phyloP scores from a whole-genome alignment of 2,329 filamentous ascomycete genomes.

The Alternaria sp. region DNA sequence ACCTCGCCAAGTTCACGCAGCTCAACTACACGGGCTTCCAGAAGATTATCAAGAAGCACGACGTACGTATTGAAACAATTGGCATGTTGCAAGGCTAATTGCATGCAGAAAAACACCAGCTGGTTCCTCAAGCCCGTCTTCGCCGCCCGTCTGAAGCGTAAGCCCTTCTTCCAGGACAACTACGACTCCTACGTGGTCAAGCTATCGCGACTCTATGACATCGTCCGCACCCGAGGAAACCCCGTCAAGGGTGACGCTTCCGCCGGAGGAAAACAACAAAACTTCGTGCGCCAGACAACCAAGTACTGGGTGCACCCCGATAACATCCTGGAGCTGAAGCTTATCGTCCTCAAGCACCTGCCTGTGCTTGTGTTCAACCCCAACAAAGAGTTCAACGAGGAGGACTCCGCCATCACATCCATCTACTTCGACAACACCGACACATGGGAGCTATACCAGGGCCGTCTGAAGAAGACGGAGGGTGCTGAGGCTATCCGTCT shows the following conservation, averaged over 20 bases:
- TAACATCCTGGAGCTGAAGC: constrained; percentile 97
- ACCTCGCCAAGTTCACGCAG: constrained; percentile 97
- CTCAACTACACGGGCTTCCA: constrained; percentile 99
- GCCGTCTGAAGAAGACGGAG: constrained; percentile 95
- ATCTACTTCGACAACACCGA: constrained; percentile 98
- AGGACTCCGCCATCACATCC: constrained; percentile 94
- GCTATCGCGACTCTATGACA: constrained; percentile 92
- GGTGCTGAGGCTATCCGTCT: constrained; percentile 96
- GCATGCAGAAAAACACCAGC: constrained; percentile 81
- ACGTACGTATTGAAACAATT: constrained; percentile 65
- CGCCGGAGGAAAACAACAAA: constrained; percentile 90
- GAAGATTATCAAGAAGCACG: constrained; percentile 99
- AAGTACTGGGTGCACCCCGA: constrained; percentile 99
- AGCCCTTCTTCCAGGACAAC: constrained; percentile 98
- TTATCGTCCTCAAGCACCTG: constrained; percentile 96
- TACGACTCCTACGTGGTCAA: constrained; percentile 96
- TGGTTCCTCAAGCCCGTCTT: constrained; percentile 98
- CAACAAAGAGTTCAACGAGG: constrained; percentile 91
- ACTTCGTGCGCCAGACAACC: constrained; percentile 95
- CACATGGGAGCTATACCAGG: constrained; percentile 92
- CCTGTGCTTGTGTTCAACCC: constrained; percentile 97
- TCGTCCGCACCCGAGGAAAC: constrained; percentile 91
- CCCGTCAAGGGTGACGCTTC: constrained; percentile 91
- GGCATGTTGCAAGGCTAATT: constrained; percentile 24
- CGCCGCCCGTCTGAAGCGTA: constrained; percentile 89